Evolutionary conservation across 176 grass and related monocot genomes (phyloP).

Genomic region (Raddia guianensis): DNA sequence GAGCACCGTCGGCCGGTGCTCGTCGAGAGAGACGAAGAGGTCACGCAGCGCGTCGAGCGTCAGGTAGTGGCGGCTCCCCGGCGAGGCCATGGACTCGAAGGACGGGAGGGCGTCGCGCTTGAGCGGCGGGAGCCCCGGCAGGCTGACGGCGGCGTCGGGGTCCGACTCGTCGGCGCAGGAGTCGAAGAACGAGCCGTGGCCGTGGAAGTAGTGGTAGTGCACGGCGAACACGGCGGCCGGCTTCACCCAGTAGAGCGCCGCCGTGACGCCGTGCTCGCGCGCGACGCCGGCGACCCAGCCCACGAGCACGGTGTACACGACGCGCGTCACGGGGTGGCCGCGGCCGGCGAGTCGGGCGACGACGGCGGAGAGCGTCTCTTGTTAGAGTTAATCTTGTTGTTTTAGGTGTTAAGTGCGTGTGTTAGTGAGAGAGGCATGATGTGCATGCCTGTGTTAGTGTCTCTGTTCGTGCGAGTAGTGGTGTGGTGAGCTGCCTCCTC

Average conservation of each 20-base stretch:
- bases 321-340: conserved; percentile 54
- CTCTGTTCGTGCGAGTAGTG: no score
- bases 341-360: conserved; percentile 35
- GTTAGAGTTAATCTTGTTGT: no score
- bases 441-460: no score
- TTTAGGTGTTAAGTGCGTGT: no score
- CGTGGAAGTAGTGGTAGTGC: conserved; percentile 69
- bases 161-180: background rate
- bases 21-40: conserved; percentile 15
- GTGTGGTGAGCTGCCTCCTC: no score
- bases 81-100: conserved; percentile 10
- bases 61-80: background rate
- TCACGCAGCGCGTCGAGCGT: conserved; percentile 11
- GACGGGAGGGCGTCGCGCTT: conserved; percentile 33
- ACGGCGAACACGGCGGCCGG: conserved; percentile 49
- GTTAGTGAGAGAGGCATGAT: no score
- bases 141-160: background rate
- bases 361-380: conserved; percentile 18
- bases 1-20: conserved; percentile 17
- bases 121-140: conserved; percentile 46
- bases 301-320: conserved; percentile 53
- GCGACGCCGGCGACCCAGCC: conserved; percentile 45
- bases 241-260: conserved; percentile 54
- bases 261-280: conserved; percentile 28
- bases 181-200: conserved; percentile 35